These are phyloP conservation scores for Coemansia erecta DNA, from an alignment of 192 early-diverging fungal genomes.

Conservation along the genomic window DNA sequence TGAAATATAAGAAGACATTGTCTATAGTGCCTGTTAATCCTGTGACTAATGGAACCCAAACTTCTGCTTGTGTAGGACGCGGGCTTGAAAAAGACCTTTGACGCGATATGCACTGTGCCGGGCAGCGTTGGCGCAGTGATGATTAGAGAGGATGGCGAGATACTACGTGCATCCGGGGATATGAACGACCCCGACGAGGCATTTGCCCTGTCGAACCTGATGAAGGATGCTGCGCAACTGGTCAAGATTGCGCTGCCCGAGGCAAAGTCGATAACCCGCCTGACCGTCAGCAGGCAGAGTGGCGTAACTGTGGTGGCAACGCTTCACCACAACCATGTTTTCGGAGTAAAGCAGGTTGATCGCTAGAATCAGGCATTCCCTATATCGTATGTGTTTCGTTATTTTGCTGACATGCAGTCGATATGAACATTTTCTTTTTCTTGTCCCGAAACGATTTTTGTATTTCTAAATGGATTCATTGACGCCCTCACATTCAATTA, in stretches of 20 bases:
- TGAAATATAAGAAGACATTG: no score
- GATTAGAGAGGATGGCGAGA: conserved; percentile 44
- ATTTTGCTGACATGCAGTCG: no score
- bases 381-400: no score
- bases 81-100: conserved; percentile 51
- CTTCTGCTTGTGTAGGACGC: neutral
- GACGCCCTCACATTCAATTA: no score
- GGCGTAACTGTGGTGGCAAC: conserved; percentile 37
- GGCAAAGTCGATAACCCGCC: conserved; percentile 27
- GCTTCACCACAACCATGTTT: conserved; percentile 31
- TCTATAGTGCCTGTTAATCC: no score
- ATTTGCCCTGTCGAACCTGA: conserved; percentile 27
- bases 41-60: neutral
- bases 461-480: neutral
- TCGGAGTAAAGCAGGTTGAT: conserved; percentile 32
- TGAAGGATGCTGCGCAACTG: conserved; percentile 44
- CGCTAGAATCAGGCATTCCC: conserved; percentile 9
- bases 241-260: conserved; percentile 29
- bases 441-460: neutral
- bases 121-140: conserved; percentile 47
- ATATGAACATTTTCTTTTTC: neutral
- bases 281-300: conserved; percentile 31
- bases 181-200: conserved; percentile 27
- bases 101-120: conserved; percentile 40
- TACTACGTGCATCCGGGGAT: conserved; percentile 34